Percentiles rank a stretch among this genome's conserved stretches.
Conservation (phyloP, 2,329 filamentous ascomycete genomes). For the Fusarium napiforme region DNA sequence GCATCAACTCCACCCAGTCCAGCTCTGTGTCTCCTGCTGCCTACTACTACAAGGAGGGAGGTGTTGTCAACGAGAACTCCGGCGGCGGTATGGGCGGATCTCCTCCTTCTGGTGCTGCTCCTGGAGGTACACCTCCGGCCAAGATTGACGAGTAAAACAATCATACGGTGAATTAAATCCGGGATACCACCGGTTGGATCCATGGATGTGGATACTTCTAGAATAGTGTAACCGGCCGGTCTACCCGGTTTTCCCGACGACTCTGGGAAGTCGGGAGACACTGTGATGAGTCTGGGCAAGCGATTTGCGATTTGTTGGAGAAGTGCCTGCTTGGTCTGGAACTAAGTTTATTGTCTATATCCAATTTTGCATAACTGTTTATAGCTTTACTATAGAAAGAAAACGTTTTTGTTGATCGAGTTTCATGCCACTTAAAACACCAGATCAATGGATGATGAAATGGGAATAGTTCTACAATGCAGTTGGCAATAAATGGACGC, state of each 20-base stretch:
- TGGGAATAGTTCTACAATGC: not conserved
- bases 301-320: not conserved
- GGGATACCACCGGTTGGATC: not conserved
- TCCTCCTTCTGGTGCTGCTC: slow-evolving; percentile 11
- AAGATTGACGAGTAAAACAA: not conserved
- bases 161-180: not conserved
- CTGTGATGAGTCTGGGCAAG: not conserved
- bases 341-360: not conserved
- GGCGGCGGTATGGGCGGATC: slow-evolving; percentile 16
- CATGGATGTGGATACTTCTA: not conserved
- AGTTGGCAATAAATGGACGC: not conserved
- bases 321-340: not conserved
- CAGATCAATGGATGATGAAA: not conserved
- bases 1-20: slow-evolving; percentile 54
- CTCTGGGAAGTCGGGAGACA: not conserved
- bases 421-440: no score
- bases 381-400: not conserved
- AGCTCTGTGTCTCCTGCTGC: slow-evolving; percentile 29
- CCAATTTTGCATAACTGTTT: not conserved
- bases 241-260: not conserved
- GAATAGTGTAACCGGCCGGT: not conserved
- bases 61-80: slow-evolving; percentile 38
- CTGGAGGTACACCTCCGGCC: slow-evolving; percentile 4
- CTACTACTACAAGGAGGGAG: slow-evolving; percentile 36
- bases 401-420: not conserved